Evolutionary conservation across 2,329 filamentous ascomycete genomes (phyloP), one percentile per base, ranked within the genome.

Genomic region (Xylariaceae sp.): DNA sequence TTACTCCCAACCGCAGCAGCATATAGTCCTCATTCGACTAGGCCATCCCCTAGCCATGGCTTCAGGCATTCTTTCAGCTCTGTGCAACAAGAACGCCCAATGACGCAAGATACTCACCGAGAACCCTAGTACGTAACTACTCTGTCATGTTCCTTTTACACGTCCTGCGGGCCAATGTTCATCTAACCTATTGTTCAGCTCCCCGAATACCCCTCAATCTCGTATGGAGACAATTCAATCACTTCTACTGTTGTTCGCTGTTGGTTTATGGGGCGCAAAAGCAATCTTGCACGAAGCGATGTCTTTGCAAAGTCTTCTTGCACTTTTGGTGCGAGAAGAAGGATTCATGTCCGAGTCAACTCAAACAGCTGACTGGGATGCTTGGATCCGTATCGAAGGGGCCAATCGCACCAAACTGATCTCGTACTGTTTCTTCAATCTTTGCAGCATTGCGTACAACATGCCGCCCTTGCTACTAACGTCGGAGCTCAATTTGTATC

Each of bases 151-250:
- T 33, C 6, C 11, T 14, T 16, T 43, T 45, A 1, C 31, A 39
- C 19, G 7, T 44, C 5, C 1, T 31, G 33, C 7, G 48, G 11
- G n/a, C 34, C 13, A 7, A 28, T 7, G 7, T 28, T 7, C 22
- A 28, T 47, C 47, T 57, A 47, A 54, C 17, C 10, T 16, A 28
- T 31, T 7, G 17, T 51, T 56, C 18, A 82, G 80, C 61, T 81
- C 80, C 12, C 76, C 80, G 1, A 86, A 83, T 51, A 82, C 79
- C 0, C 79, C 80, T 0, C 79, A 82, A 60, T 76, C 81, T 2
- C 73, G 81, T 0, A 73, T 87, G 42, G 83, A 87, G 63, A 87
- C 83, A 0, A 85, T 86, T 2, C 84, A 87, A 60, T 79, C 83
- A 3, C 73, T 87, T 1, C 68, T 87, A 0, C 65, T 87, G 1